Conservation (phyloP, 1,284 basidiomycete genomes). For the Earliella scabrosa region DNA sequence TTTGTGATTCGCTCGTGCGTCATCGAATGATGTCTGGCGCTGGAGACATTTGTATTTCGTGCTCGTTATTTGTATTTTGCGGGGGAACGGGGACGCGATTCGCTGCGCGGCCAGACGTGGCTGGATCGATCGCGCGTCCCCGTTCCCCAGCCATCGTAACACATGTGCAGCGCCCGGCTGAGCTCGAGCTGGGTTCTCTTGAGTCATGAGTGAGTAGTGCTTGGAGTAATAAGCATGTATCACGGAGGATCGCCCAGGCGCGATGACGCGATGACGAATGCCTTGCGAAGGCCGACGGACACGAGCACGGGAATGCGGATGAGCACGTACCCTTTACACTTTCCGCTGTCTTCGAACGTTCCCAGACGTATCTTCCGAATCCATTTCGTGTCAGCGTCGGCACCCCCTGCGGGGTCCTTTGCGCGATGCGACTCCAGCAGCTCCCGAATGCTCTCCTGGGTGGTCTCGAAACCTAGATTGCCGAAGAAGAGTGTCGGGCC, state of each 20-base stretch:
- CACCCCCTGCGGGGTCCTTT: constrained; percentile 31
- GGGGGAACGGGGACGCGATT: neutral
- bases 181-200: neutral
- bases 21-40: too few relatives aligned
- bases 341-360: constrained; percentile 93
- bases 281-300: neutral
- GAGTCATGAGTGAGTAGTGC: neutral
- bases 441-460: constrained; percentile 74
- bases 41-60: neutral
- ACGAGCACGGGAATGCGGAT: neutral
- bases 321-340: constrained; percentile 87
- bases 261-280: neutral
- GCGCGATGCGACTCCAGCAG: constrained; percentile 71
- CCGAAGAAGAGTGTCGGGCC: constrained; percentile 88
- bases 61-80: neutral
- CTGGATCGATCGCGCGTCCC: neutral
- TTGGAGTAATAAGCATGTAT: neutral
- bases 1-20: too few relatives aligned
- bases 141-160: neutral
- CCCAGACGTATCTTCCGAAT: constrained; percentile 92
- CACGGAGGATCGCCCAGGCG: neutral
- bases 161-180: neutral
- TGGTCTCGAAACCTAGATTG: constrained; percentile 87
- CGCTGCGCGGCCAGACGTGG: neutral
- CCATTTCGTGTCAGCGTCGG: constrained; percentile 48